phyloP scores from a whole-genome alignment of 305 asterid genomes.

The Fraxinus floribunda region DNA sequence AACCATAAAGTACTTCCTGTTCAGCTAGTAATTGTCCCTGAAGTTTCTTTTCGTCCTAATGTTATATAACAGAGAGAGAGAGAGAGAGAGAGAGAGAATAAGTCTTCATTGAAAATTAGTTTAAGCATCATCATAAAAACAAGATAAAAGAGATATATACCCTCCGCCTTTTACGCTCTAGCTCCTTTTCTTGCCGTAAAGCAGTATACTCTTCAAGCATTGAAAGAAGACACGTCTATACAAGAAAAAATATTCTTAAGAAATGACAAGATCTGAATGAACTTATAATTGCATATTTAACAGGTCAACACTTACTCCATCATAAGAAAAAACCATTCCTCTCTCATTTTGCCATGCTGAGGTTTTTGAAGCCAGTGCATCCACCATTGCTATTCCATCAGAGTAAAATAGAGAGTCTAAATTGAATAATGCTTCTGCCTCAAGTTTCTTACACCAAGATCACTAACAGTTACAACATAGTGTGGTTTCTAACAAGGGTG shows the following conservation, averaged over 20 bases:
- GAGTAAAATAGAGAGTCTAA: neutral
- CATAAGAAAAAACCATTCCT: conserved; percentile 43
- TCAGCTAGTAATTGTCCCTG: conserved; percentile 55
- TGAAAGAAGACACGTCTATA: conserved; percentile 40
- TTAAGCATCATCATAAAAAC: neutral
- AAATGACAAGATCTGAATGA: neutral
- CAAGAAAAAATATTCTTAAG: neutral
- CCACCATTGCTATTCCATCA: conserved; percentile 45
- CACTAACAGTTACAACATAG: neutral
- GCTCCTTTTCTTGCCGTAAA: conserved; percentile 47
- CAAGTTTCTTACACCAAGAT: neutral
- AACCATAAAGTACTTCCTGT: conserved; percentile 55
- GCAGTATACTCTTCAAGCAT: conserved; percentile 49
- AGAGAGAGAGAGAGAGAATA: neutral
- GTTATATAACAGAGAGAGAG: neutral
- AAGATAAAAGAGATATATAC: conserved; percentile 15
- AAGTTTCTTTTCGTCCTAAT: conserved; percentile 52
- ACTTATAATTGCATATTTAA: neutral
- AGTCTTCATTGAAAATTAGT: neutral
- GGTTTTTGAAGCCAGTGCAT: conserved; percentile 44
- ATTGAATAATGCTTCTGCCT: neutral
- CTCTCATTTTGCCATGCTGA: conserved; percentile 51
- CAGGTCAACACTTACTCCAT: conserved; percentile 38
- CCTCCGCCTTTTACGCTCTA: conserved; percentile 49
- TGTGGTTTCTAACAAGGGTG: neutral